Percentiles rank a stretch among this genome's conserved stretches.
phyloP scores from a whole-genome alignment of 108 stramenopile species.

The Mediolabrus comicus region DNA sequence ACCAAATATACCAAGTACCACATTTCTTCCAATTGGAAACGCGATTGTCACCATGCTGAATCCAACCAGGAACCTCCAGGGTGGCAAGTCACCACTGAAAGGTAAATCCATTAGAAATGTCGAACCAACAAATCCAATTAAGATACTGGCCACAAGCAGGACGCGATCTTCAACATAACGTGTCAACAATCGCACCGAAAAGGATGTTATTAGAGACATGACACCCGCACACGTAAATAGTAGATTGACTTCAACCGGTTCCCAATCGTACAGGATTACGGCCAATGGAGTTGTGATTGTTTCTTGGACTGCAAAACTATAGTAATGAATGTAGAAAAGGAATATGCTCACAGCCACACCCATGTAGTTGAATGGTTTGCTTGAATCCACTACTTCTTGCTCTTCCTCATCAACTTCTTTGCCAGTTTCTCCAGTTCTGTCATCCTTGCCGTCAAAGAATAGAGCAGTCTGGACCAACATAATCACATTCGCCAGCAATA shows the following conservation, averaged over 20 bases:
- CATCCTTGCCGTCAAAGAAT: slow-evolving; percentile 35
- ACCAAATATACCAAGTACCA: slow-evolving; percentile 34
- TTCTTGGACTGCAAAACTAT: slow-evolving; percentile 49
- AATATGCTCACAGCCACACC: slow-evolving; percentile 35
- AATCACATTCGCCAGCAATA: slow-evolving; percentile 11
- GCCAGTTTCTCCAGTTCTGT: slow-evolving; percentile 8
- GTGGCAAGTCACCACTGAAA: slow-evolving; percentile 14
- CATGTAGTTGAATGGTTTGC: slow-evolving; percentile 23
- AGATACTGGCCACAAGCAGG: slow-evolving; percentile 32
- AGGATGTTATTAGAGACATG: slow-evolving; percentile 36
- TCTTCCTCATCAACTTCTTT: neutral
- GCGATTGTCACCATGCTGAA: slow-evolving; percentile 47
- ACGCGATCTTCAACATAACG: slow-evolving; percentile 25
- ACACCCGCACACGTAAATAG: slow-evolving; percentile 39
- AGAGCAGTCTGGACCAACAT: slow-evolving; percentile 31
- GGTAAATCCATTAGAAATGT: slow-evolving; percentile 32
- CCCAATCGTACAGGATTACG: slow-evolving; percentile 14
- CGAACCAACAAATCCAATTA: slow-evolving; percentile 35
- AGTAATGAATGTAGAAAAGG: slow-evolving; percentile 46
- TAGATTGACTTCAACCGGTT: slow-evolving; percentile 22
- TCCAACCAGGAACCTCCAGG: slow-evolving; percentile 36
- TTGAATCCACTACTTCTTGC: neutral
- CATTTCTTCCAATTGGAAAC: slow-evolving; percentile 47
- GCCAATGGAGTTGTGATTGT: slow-evolving; percentile 47
- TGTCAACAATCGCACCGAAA: slow-evolving; percentile 24